Evolutionary conservation across 164 flowering plant species (phyloP).

Genomic region (Vitis rupestris): DNA sequence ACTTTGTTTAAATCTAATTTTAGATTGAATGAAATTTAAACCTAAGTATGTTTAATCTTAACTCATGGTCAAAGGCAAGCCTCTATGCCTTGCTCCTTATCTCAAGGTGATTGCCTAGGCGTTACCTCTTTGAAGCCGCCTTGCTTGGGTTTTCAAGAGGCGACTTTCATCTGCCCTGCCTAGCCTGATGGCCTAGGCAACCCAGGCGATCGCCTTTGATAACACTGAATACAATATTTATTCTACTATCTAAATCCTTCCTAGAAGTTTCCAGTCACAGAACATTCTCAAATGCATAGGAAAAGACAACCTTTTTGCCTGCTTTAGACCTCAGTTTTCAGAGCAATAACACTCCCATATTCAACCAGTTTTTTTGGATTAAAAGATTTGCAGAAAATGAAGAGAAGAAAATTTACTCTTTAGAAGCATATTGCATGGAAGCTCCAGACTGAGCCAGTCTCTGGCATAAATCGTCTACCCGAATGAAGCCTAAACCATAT

Average conservation of each 20-base stretch:
- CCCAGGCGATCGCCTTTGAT: no score
- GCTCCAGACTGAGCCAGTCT: slow-evolving; percentile 73
- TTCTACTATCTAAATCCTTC: not conserved
- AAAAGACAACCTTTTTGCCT: not conserved
- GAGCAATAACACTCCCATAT: not conserved
- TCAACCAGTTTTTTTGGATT: not conserved
- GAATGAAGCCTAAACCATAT: slow-evolving; percentile 40
- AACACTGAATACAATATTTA: not conserved
- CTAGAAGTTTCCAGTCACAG: not conserved
- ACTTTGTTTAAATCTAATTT: no score
- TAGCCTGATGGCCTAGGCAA: no score
- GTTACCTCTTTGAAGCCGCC: no score
- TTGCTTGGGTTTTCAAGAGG: no score
- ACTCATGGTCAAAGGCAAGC: no score
- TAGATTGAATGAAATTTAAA: no score
- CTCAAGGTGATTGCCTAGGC: no score
- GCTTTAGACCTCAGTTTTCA: not conserved
- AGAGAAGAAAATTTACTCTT: slow-evolving; percentile 45
- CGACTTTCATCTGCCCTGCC: no score
- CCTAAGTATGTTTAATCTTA: no score
- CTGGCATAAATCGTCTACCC: slow-evolving; percentile 50
- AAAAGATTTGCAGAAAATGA: not conserved
- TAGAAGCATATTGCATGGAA: slow-evolving; percentile 55
- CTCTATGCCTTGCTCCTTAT: no score
- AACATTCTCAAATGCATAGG: not conserved